Conservation (phyloP, 768 basidiomycete genomes). For the Trametes meyenii region DNA sequence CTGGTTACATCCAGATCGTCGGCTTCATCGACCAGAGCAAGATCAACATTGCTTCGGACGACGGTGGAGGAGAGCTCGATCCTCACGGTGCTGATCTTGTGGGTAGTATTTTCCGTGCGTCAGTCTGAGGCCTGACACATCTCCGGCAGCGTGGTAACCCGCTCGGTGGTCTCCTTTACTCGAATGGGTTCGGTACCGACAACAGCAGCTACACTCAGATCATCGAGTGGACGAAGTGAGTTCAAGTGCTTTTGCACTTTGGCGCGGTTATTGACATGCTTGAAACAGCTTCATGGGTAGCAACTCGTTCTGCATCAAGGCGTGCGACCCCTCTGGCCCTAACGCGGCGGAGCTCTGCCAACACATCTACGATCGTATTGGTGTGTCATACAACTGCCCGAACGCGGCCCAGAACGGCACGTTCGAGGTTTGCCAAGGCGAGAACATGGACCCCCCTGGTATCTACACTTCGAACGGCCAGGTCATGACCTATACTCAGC, state of each 20-base stretch:
- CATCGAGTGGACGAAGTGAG: constrained; percentile 69
- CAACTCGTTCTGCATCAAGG: constrained; percentile 67
- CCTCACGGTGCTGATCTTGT: constrained; percentile 72
- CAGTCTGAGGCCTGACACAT: neutral
- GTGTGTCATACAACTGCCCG: constrained; percentile 74
- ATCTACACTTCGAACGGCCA: constrained; percentile 45
- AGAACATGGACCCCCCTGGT: constrained; percentile 65
- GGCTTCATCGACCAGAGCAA: constrained; percentile 66
- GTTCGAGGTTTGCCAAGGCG: constrained; percentile 68
- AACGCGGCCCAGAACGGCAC: constrained; percentile 56
- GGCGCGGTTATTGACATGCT: neutral
- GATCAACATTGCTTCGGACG: constrained; percentile 53
- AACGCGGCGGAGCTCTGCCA: constrained; percentile 60
- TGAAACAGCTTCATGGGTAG: constrained; percentile 75
- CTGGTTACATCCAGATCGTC: constrained; percentile 60
- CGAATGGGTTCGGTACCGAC: constrained; percentile 52
- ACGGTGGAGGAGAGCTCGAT: constrained; percentile 79
- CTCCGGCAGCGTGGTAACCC: constrained; percentile 72
- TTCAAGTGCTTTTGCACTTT: neutral
- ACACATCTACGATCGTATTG: constrained; percentile 76
- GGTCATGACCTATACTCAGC: constrained; percentile 49
- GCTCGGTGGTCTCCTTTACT: constrained; percentile 70
- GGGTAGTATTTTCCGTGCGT: constrained; percentile 20
- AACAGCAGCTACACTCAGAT: constrained; percentile 55
- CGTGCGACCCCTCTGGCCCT: constrained; percentile 61